These are phyloP conservation scores for Phytophthora litchii DNA, from an alignment of 352 stramenopile species.

Conservation along the genomic window DNA sequence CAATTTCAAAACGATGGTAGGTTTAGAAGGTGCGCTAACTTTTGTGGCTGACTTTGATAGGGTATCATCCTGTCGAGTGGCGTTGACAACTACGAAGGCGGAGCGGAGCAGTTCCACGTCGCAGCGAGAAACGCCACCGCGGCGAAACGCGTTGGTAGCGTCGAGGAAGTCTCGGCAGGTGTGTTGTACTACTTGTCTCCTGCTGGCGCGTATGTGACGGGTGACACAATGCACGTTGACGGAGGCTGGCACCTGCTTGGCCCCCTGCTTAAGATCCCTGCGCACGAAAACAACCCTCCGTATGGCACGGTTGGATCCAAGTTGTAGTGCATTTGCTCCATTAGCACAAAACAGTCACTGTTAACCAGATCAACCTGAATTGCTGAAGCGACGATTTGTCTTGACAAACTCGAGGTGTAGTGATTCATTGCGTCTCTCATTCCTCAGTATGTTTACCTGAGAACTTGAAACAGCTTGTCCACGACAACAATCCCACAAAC, in stretches of 20 bases:
- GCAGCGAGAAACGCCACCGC: conserved; percentile 78
- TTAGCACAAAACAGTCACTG: too few species aligned
- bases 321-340: conserved; percentile 5
- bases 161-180: conserved; percentile 91
- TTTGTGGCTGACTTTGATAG: conserved; percentile 33
- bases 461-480: too few species aligned
- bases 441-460: too few species aligned
- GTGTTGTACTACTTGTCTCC: conserved; percentile 92
- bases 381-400: too few species aligned
- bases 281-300: conserved; percentile 76
- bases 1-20: conserved; percentile 5
- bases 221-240: conserved; percentile 89
- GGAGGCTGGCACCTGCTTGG: conserved; percentile 77
- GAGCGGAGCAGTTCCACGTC: conserved; percentile 84
- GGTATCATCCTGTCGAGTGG: conserved; percentile 82
- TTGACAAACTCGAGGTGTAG: too few species aligned
- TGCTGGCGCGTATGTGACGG: conserved; percentile 91
- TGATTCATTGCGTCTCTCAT: too few species aligned
- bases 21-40: conserved; percentile 20
- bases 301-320: conserved; percentile 63
- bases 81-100: conserved; percentile 91
- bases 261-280: conserved; percentile 76
- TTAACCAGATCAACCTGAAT: too few species aligned
- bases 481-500: too few species aligned
- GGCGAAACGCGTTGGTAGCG: conserved; percentile 89